Conservation (phyloP, 306 rosid genomes). For the Hippophae gyantsensis region DNA sequence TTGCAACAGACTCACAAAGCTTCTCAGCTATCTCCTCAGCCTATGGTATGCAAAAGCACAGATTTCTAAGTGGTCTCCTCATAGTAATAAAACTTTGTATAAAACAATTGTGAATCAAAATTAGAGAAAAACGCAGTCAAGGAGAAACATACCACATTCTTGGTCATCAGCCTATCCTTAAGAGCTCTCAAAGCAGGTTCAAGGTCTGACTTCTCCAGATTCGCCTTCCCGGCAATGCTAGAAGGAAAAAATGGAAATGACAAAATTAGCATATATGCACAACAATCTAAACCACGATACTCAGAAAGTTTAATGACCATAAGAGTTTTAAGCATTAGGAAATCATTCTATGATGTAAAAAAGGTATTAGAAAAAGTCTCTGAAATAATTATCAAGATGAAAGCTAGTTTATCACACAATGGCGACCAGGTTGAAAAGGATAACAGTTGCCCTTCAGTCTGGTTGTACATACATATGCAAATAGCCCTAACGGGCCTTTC, state of each 20-base stretch:
- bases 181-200: conserved; percentile 95
- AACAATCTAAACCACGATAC: no score
- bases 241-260: conserved; percentile 3
- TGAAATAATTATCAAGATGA: no score
- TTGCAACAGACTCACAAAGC: conserved; percentile 95
- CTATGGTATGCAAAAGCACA: conserved; percentile 32
- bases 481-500: no score
- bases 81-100: conserved; percentile 5
- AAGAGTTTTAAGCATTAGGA: no score
- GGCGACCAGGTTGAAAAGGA: no score
- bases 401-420: no score
- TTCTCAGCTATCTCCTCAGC: conserved; percentile 99
- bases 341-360: no score
- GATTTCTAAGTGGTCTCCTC: conserved; percentile 15
- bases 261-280: not conserved
- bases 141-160: conserved; percentile 77
- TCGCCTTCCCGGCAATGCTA: conserved; percentile 97
- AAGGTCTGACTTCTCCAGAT: conserved; percentile 87
- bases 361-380: no score
- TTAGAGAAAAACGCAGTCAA: not conserved
- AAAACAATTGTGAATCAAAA: conserved; percentile 1
- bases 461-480: no score
- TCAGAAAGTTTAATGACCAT: no score
- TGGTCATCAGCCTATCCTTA: conserved; percentile 96
- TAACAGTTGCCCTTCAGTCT: no score